Evolutionary conservation across 305 asterid species (phyloP), one percentile per base, ranked within the genome.

Genomic region (Euphrasia arctica): DNA sequence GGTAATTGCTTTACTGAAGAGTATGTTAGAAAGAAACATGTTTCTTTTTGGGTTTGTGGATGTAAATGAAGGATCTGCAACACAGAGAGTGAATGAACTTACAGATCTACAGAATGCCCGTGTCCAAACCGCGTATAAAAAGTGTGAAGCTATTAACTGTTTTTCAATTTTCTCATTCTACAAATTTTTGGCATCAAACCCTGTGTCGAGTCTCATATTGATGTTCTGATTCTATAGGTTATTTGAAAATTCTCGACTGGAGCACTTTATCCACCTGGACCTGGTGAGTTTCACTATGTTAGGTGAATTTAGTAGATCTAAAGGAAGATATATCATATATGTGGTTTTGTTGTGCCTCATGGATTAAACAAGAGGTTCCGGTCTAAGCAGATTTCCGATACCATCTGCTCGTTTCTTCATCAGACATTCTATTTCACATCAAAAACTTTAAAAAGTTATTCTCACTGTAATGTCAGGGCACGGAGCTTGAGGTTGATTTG

Each of bases 21-120:
- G 72, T 63, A 90, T 92, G 96, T 68, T 85, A 22, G 88, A 84
- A 55, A 84, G 66, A 51, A 85, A 82, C 71, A 69, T 82, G 79
- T 88, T 92, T 77, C 94, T 92, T 64, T 84, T 85, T 56, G 97
- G 98, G 51, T 79, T 60, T 57, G 83, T 86, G 66, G 94, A 86
- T 64, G 80, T 74, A 25, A 77, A 60, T 74, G 91, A 86, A 73
- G 83, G 81, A 72, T 84, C 87, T 58, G 80, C 75, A 14, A 75
- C 83, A 9, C 86, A 85, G 74, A 91, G 86, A 74, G 75, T 87
- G 42, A 83, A 79, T 61, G 90, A 87, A 75, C 85, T 89, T 41
- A 73, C 86, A 0, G 88, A 79, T 31, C 72, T 81, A 61, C 90
- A 89, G 63, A 82, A 85, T 75, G 88, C 93, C 54, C 81, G 80